Evolutionary conservation across 805 yeast species (phyloP).

Genomic region (Dipodascus geniculatus): DNA sequence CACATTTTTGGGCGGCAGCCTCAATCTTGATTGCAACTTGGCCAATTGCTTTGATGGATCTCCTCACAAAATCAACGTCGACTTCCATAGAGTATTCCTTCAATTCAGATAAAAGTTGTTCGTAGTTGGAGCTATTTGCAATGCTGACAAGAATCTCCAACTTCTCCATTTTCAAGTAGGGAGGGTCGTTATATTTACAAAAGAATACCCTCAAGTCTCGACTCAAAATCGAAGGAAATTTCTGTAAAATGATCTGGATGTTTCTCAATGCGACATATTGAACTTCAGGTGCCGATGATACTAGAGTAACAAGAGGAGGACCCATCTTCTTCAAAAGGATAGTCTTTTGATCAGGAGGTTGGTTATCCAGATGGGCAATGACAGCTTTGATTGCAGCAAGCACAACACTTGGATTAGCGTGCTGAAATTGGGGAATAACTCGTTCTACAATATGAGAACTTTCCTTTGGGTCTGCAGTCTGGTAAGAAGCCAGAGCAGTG

Average conservation of each 20-base stretch:
- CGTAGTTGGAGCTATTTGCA: conserved; percentile 54
- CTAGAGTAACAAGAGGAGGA: conserved; percentile 78
- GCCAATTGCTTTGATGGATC: conserved; percentile 83
- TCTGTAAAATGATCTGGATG: conserved; percentile 78
- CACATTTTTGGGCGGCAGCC: conserved; percentile 51
- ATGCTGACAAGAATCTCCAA: conserved; percentile 73
- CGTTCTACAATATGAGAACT: conserved; percentile 80
- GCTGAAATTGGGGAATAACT: conserved; percentile 90
- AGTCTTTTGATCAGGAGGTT: conserved; percentile 29
- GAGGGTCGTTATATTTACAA: conserved; percentile 81
- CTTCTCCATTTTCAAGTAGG: conserved; percentile 91
- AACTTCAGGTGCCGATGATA: conserved; percentile 85
- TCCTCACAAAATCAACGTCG: conserved; percentile 79
- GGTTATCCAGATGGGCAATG: conserved; percentile 41
- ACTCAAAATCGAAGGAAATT: conserved; percentile 68
- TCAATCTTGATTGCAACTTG: conserved; percentile 74
- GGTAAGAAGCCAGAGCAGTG: conserved; percentile 65
- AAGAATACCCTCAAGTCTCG: conserved; percentile 82
- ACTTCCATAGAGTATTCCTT: conserved; percentile 85
- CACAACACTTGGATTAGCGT: conserved; percentile 92
- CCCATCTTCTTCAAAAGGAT: conserved; percentile 55
- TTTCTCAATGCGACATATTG: conserved; percentile 90
- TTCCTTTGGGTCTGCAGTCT: conserved; percentile 44
- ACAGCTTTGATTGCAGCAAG: conserved; percentile 74
- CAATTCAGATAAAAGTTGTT: conserved; percentile 57